Base-by-base conservation (phyloP, 2,329 filamentous ascomycete genomes). In the Monosporascus sp. region DNA sequence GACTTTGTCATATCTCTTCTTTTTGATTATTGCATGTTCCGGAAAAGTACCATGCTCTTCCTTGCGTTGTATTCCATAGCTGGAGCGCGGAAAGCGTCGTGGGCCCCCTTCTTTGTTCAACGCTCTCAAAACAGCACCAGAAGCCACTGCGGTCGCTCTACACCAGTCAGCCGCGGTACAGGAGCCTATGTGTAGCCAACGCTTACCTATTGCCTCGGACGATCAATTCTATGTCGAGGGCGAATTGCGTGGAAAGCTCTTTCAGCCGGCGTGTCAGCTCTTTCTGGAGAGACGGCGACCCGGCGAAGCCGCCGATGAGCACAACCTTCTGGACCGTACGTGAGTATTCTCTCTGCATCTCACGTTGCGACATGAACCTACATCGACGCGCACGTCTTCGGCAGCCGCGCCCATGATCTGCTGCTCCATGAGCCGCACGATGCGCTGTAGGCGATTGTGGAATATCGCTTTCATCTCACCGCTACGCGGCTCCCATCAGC, bases 261-360 rank as follows among this genome's bases (percentile, higher is more conserved):
- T 38, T 20, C 45, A 60, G 59, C 22, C 48, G 55, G 16, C 53
- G 36, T 48, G 51, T 20, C n/a, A 68, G 46, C 48, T 63, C 57
- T 37, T 57, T 53, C 48, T 56, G 36, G 17, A 69, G 55, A n/a
- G 64, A 62, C 4, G 57, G 57, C 16, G 64, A 68, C 16, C 60
- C 58, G 2, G 62, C 66, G 56, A 70, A 70, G 17, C 66, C 66
- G 27, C 65, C 67, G 41, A 67, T 66, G 3, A 70, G 55, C 40
- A 69, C 54, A 11, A 69, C 62, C 59, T 64, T 68, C 60, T 66
- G 52, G 24, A 34, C 31, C 3, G 11, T 14, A 2, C 31, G 9
- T 34, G 31, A 34, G 31, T 9, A 14, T 34, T 14, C 31, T 34
- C 31, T 11, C 31, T 34, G 11, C 11, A 14, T 34, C 9, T 11